Percentiles rank a stretch among this genome's conserved stretches.
phyloP scores from a whole-genome alignment of 805 yeast species.

The Groenewaldozyma tartarivorans region DNA sequence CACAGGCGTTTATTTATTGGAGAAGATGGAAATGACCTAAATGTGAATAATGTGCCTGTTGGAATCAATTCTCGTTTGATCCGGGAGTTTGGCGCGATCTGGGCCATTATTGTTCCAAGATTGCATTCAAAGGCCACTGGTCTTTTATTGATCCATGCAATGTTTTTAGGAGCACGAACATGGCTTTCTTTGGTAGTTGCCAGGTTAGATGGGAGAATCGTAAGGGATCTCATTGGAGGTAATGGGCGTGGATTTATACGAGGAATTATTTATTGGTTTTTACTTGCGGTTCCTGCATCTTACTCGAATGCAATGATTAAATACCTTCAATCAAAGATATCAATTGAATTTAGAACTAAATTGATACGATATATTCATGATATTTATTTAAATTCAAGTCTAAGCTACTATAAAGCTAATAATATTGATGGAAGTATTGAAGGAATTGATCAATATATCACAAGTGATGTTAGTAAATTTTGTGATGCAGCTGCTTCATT shows the following conservation, averaged over 20 bases:
- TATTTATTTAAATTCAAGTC: slow-evolving; percentile 67
- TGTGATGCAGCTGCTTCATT: slow-evolving; percentile 73
- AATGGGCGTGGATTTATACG: slow-evolving; percentile 63
- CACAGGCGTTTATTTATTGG: slow-evolving; percentile 22
- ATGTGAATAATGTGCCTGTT: slow-evolving; percentile 12
- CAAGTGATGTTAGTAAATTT: slow-evolving; percentile 75
- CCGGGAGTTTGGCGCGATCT: slow-evolving; percentile 62
- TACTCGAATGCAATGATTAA: slow-evolving; percentile 87
- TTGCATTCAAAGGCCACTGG: slow-evolving; percentile 57
- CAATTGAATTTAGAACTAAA: slow-evolving; percentile 77
- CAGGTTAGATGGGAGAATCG: slow-evolving; percentile 84
- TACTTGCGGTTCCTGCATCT: slow-evolving; percentile 87
- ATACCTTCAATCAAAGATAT: slow-evolving; percentile 62
- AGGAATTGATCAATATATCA: slow-evolving; percentile 78
- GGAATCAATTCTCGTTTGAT: slow-evolving; percentile 53
- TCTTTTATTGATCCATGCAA: slow-evolving; percentile 58
- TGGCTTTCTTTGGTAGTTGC: slow-evolving; percentile 82
- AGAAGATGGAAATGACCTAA: slow-evolving; percentile 3
- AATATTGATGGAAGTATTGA: slow-evolving; percentile 44
- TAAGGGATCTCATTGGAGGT: slow-evolving; percentile 77
- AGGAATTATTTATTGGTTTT: slow-evolving; percentile 78
- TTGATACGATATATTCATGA: slow-evolving; percentile 83
- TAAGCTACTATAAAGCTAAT: slow-evolving; percentile 76
- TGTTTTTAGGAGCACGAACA: slow-evolving; percentile 70
- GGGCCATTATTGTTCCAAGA: slow-evolving; percentile 76